Evolutionary conservation across 768 basidiomycete genomes (phyloP), one percentile per base, ranked within the genome.

Genomic region (Suillus americanus): DNA sequence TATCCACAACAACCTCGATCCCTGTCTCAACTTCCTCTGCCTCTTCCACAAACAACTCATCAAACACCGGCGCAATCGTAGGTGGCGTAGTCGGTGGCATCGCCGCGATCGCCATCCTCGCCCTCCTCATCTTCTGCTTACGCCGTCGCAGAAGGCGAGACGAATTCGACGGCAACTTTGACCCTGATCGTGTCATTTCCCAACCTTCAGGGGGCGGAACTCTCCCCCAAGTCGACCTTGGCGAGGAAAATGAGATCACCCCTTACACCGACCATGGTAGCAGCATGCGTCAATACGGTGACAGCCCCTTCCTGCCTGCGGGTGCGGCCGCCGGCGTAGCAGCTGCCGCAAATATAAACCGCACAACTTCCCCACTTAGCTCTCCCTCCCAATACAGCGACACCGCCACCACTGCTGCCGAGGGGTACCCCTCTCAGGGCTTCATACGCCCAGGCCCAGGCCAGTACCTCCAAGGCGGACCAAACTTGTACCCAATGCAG

Each of bases 41-140:
- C 1, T 5, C 41, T 20, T 4, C 40, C 18, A 5, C 43, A 23
- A 67, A 23, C 33, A 25, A 64, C 25, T 37, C 55, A 1, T 43
- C 56, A 35, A 68, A 20, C 38, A 68, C 73, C 3, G 82, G 78
- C 35, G 75, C 83, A 4, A 85, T 86, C 63, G 79, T 85, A 5
- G 85, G 85, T 12, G 82, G 82, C 20, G 79, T 81, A 3, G 81
- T 85, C n/a, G 84, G 84, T 63, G 85, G 84, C 2, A 62, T 80
- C 4, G 75, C 67, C 1, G 65, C 71, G 3, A 43, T 83, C 28
- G 41, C 65, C 16, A 2, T 75, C 12, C 1, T 81, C 23, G 66
- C 66, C 3, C 28, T 78, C 64, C 38, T 79, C 18, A 12, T 77
- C 59, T 72, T 76, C 61, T 77, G 74, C 51, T 60, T 79, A 50